These are phyloP conservation scores for Alternaria sp. DNA, from an alignment of 2,329 filamentous ascomycete species.

Conservation along the genomic window DNA sequence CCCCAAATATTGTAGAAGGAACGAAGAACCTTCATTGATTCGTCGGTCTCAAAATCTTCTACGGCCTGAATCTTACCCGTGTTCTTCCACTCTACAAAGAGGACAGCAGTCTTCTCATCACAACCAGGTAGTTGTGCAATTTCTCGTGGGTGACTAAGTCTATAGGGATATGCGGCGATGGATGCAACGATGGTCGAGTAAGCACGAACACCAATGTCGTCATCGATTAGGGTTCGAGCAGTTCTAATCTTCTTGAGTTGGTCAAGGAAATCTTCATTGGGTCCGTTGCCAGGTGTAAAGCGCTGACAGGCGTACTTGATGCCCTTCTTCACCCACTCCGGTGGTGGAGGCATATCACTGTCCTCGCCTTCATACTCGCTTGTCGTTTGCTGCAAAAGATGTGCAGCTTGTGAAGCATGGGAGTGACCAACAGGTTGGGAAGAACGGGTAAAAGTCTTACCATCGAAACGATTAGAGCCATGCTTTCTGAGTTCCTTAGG, in stretches of 20 bases:
- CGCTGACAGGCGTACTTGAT: constrained; percentile 83
- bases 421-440: constrained; percentile 20
- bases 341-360: constrained; percentile 69
- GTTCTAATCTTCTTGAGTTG: constrained; percentile 78
- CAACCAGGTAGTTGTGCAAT: constrained; percentile 75
- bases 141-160: constrained; percentile 57
- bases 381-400: constrained; percentile 74
- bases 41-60: constrained; percentile 69
- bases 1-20: constrained; percentile 90
- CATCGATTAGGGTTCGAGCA: constrained; percentile 73
- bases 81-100: constrained; percentile 79
- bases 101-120: constrained; percentile 77
- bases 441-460: constrained; percentile 41
- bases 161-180: constrained; percentile 80
- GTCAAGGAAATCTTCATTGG: constrained; percentile 79
- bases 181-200: constrained; percentile 89
- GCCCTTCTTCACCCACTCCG: constrained; percentile 72
- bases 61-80: constrained; percentile 71
- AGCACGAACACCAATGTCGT: constrained; percentile 82
- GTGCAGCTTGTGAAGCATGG: constrained; percentile 31
- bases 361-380: constrained; percentile 74
- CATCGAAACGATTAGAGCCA: constrained; percentile 44
- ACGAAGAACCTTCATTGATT: constrained; percentile 70
- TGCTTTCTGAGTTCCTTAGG: constrained; percentile 25
- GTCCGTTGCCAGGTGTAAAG: constrained; percentile 72